These are phyloP conservation scores for Kingdonia uniflora DNA, from an alignment of 164 flowering plant species.

Conservation along the genomic window DNA sequence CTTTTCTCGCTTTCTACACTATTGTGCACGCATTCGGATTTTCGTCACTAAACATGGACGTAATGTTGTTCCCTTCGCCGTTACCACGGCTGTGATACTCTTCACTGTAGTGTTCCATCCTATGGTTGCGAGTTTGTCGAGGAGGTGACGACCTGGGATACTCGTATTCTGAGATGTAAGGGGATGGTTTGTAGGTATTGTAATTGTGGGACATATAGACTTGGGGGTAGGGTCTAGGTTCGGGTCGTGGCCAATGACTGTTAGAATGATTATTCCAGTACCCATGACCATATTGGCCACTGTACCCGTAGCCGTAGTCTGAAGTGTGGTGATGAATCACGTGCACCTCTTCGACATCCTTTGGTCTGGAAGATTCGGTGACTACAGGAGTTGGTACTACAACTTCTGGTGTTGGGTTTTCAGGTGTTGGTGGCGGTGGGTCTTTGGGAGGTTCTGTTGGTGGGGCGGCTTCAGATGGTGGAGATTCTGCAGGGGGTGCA, in stretches of 20 bases:
- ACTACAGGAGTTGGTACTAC: slow-evolving; percentile 6
- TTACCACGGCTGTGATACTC: slow-evolving; percentile 29
- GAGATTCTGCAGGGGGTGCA: slow-evolving; percentile 28
- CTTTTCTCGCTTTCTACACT: slow-evolving; percentile 23
- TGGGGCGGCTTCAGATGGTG: slow-evolving; percentile 25
- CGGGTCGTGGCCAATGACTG: slow-evolving; percentile 23
- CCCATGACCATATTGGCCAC: slow-evolving; percentile 14
- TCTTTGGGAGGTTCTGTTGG: slow-evolving; percentile 13
- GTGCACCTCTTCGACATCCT: slow-evolving; percentile 51
- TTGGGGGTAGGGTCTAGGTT: slow-evolving; percentile 11
- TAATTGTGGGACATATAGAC: slow-evolving; percentile 38
- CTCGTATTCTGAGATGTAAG: slow-evolving; percentile 44
- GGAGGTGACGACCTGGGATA: slow-evolving; percentile 35
- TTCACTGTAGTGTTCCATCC: slow-evolving; percentile 32
- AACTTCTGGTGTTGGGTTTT: slow-evolving; percentile 14
- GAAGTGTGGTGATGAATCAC: slow-evolving; percentile 51
- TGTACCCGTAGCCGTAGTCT: slow-evolving; percentile 29
- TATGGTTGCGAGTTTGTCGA: slow-evolving; percentile 18
- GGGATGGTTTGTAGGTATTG: slow-evolving; percentile 40
- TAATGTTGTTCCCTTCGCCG: slow-evolving; percentile 39
- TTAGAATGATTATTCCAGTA: slow-evolving; percentile 22
- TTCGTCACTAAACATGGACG: slow-evolving; percentile 84
- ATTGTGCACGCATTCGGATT: slow-evolving; percentile 89
- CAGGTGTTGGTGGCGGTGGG: slow-evolving; percentile 24
- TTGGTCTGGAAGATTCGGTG: slow-evolving; percentile 18